Conservation (phyloP, 2,329 filamentous ascomycete genomes). For the Grosmannia clavigera region DNA sequence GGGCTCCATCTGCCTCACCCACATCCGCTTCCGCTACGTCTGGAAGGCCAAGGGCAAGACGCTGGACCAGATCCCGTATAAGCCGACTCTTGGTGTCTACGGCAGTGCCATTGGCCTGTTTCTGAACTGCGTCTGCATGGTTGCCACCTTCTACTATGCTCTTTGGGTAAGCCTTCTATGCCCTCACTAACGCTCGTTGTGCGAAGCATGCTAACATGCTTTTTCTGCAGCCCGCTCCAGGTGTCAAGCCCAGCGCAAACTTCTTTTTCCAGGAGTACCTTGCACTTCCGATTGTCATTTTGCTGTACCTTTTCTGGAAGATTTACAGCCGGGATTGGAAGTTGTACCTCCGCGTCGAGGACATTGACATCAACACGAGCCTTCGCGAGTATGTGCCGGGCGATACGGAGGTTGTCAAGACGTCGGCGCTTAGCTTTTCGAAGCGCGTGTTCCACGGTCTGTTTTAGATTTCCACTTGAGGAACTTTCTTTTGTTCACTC, state of each 20-base stretch:
- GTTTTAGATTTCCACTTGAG: constrained; percentile 18
- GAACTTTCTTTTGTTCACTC: constrained; percentile 1
- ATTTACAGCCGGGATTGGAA: constrained; percentile 39
- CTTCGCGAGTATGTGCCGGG: constrained; percentile 42
- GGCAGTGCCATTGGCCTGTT: constrained; percentile 58
- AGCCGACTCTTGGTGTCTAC: constrained; percentile 39
- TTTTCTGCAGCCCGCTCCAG: constrained; percentile 19
- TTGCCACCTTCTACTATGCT: constrained; percentile 61
- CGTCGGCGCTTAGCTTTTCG: constrained; percentile 25
- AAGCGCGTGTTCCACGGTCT: constrained; percentile 21
- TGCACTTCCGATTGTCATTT: constrained; percentile 41
- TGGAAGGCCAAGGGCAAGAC: constrained; percentile 47
- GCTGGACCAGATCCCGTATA: constrained; percentile 35
- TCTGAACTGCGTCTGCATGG: constrained; percentile 54
- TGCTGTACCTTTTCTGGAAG: constrained; percentile 56
- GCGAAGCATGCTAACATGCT: background rate
- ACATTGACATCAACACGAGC: constrained; percentile 52
- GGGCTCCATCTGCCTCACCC: constrained; percentile 53
- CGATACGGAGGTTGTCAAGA: constrained; percentile 19
- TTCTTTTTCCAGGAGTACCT: constrained; percentile 49
- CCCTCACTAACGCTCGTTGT: no score
- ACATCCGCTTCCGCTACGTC: constrained; percentile 52
- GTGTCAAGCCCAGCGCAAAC: constrained; percentile 24
- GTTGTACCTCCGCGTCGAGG: constrained; percentile 40
- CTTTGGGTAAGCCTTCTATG: constrained; percentile 32